phyloP scores from a whole-genome alignment of 1,139 yeast genomes.

The Barnettozyma hawaiiensis region DNA sequence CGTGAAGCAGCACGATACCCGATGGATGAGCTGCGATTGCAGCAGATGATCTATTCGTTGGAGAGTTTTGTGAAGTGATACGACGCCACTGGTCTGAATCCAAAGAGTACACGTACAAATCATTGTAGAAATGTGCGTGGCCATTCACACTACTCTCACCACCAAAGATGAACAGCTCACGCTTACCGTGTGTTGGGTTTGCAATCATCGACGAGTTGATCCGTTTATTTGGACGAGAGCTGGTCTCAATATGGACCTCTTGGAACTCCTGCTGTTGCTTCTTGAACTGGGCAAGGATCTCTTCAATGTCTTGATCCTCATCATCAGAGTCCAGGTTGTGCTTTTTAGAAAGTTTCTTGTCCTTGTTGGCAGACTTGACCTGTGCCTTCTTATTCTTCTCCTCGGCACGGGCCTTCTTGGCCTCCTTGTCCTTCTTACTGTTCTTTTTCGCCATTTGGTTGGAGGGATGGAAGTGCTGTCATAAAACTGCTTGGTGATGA shows the following conservation, averaged over 20 bases:
- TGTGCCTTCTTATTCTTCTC: slow-evolving; percentile 75
- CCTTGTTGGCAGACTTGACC: slow-evolving; percentile 66
- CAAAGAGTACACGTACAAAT: slow-evolving; percentile 63
- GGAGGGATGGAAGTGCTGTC: background rate
- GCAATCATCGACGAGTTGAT: slow-evolving; percentile 72
- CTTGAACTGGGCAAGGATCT: slow-evolving; percentile 71
- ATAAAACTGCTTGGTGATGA: too few species aligned
- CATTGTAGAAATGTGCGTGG: slow-evolving; percentile 72
- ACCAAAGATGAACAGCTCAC: slow-evolving; percentile 80
- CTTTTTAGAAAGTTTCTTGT: slow-evolving; percentile 71
- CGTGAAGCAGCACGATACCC: slow-evolving; percentile 79
- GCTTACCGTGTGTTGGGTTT: slow-evolving; percentile 68
- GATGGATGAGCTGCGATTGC: slow-evolving; percentile 93
- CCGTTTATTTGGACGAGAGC: slow-evolving; percentile 59
- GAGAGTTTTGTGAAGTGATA: slow-evolving; percentile 76
- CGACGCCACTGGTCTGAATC: slow-evolving; percentile 82
- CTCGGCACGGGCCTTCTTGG: slow-evolving; percentile 84
- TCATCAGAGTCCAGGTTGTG: slow-evolving; percentile 65
- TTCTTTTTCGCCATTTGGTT: slow-evolving; percentile 74
- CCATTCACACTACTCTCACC: slow-evolving; percentile 63
- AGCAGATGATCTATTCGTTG: slow-evolving; percentile 90
- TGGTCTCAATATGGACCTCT: slow-evolving; percentile 57
- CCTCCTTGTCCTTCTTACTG: slow-evolving; percentile 73
- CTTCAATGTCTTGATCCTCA: slow-evolving; percentile 85
- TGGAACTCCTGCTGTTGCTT: slow-evolving; percentile 74